These are phyloP conservation scores for Mucor plumbeus DNA, from an alignment of 371 early-diverging fungal genomes.

Conservation along the genomic window DNA sequence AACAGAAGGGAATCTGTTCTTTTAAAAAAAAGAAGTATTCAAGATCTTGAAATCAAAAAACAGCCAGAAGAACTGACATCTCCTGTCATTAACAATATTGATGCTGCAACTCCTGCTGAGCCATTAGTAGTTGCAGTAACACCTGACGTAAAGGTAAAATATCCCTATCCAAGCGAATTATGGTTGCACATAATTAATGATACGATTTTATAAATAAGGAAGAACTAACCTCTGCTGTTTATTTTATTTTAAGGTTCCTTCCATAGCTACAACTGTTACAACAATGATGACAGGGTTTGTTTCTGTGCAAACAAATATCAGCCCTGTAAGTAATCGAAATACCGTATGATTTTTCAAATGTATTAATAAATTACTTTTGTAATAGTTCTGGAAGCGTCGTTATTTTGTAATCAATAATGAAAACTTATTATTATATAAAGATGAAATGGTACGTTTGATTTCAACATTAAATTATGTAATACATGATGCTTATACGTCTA, in stretches of 20 bases:
- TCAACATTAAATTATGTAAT: neutral
- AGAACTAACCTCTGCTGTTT: neutral
- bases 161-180: neutral
- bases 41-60: neutral
- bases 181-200: neutral
- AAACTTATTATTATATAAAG: slow-evolving; percentile 45
- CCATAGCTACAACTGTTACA: neutral
- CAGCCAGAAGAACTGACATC: neutral
- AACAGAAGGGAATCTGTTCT: neutral
- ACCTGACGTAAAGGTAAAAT: neutral
- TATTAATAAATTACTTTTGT: neutral
- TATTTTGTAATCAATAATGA: slow-evolving; percentile 50
- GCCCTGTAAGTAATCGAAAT: slow-evolving; percentile 23
- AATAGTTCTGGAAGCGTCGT: slow-evolving; percentile 53
- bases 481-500: no score
- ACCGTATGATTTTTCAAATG: neutral
- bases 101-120: neutral
- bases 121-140: neutral
- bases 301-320: slow-evolving; percentile 35
- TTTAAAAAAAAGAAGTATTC: neutral
- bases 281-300: slow-evolving; percentile 32
- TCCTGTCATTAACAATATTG: neutral
- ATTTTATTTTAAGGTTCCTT: slow-evolving; percentile 13
- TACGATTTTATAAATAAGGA: neutral
- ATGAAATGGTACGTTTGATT: slow-evolving; percentile 36